Conservation (phyloP, 1,284 basidiomycete genomes). For the Moesziomyces globuligerus region DNA sequence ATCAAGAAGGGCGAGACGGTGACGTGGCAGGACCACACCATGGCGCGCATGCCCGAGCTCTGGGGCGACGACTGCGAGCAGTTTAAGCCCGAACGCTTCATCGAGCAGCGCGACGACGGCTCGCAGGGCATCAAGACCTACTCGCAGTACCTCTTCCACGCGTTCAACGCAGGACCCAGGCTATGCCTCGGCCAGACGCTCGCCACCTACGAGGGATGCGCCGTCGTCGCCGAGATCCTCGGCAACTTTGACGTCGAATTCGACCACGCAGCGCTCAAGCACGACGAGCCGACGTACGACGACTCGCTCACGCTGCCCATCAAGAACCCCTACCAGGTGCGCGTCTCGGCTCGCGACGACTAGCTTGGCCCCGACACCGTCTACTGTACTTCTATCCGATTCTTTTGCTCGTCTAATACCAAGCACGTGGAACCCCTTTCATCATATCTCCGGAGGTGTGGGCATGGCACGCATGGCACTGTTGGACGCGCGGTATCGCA, state of each 20-base stretch:
- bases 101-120: constrained; percentile 58
- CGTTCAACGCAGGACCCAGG: constrained; percentile 63
- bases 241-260: constrained; percentile 39
- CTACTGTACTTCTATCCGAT: background rate
- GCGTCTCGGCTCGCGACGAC: constrained; percentile 33
- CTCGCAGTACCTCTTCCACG: constrained; percentile 69
- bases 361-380: constrained; percentile 5
- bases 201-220: constrained; percentile 56
- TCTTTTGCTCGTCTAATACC: too few species aligned
- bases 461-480: background rate
- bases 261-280: constrained; percentile 29
- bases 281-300: constrained; percentile 42
- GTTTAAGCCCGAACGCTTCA: constrained; percentile 63
- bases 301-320: constrained; percentile 49
- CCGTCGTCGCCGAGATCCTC: constrained; percentile 45
- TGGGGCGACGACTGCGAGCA: constrained; percentile 63
- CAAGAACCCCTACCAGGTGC: constrained; percentile 44
- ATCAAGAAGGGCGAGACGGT: constrained; percentile 49
- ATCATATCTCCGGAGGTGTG: too few species aligned
- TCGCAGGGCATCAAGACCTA: constrained; percentile 68
- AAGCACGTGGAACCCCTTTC: too few species aligned
- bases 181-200: constrained; percentile 63
- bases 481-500: background rate
- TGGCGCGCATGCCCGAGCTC: constrained; percentile 59
- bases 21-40: constrained; percentile 52